phyloP scores from a whole-genome alignment of 2,329 filamentous ascomycete genomes.

The Trichoderma atroviride region DNA sequence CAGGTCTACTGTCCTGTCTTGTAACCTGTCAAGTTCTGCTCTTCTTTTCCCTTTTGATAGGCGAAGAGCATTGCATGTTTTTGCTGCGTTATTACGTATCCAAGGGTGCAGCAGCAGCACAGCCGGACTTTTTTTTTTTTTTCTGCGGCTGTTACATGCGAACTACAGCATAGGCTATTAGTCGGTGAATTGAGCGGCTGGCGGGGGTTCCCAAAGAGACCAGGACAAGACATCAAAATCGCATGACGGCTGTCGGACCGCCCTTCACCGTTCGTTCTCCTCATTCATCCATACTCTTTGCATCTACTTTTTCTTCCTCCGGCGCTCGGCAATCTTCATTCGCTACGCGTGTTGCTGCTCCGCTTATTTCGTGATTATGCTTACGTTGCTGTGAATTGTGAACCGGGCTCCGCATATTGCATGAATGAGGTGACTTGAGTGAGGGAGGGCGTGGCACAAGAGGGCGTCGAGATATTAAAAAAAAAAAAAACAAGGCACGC shows the following conservation, averaged over 20 bases:
- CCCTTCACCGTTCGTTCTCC: neutral
- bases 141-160: neutral
- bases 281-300: neutral
- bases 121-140: neutral
- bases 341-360: slow-evolving; percentile 8
- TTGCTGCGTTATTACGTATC: slow-evolving; percentile 1
- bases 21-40: neutral
- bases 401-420: neutral
- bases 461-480: neutral
- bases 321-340: neutral
- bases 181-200: slow-evolving; percentile 16
- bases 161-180: slow-evolving; percentile 1
- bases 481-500: neutral
- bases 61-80: neutral
- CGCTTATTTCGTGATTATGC: slow-evolving; percentile 13
- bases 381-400: slow-evolving; percentile 3
- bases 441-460: neutral
- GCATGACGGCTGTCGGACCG: neutral
- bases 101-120: neutral
- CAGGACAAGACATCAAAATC: neutral
- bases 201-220: neutral
- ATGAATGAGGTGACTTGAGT: neutral
- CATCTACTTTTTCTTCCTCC: neutral
- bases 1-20: too few relatives aligned
- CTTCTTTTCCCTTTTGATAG: neutral